Base-by-base conservation (phyloP, 192 early-diverging fungal genomes). In the Spizellomyces sp. region DNA sequence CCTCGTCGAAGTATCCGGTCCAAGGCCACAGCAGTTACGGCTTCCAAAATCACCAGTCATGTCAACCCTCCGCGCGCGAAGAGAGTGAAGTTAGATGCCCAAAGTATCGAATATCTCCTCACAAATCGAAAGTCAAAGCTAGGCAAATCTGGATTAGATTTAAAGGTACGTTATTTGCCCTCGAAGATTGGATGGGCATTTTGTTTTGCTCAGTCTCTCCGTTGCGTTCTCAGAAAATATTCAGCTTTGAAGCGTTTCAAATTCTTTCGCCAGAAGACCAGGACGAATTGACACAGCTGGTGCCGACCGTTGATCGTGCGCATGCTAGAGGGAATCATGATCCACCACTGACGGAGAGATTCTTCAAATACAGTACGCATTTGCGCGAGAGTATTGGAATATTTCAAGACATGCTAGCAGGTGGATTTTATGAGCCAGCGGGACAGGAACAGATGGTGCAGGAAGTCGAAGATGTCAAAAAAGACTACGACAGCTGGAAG, bases 401-500 rank as follows among this genome's bases (percentile, higher is more conserved):
- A 63, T 69, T 69, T 47, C 67, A 69, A 44, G 58, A 6, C n/a
- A 64, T 22, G 17, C 58, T 69, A 19, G n/a, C 17, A 22, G 19
- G 19, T 41, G 67, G 67, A 17, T 63, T 21, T 44, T 69, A 64
- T 19, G 67, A 69, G n/a, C 3, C 52, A 5, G 17, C 21, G 4
- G 36, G 36, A 22, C 22, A 41, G 19, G 67, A 69, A 9, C 10
- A 17, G 0, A 69, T 69, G 67, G 61, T 69, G 21, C 22, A 64
- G 43, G 58, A 41, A 19, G 12, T 17, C 58, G 67, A 65, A 17
- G 58, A 64, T 14, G 36, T 5, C 61, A 63, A 44, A 58, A 66
- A 64, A 64, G 5, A 17, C 7, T 69, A 36, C 47, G 67, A 69
- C 22, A 41, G 10, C n/a, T 69, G 67, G 67, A 69, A 69, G 64